phyloP scores from a whole-genome alignment of 1,284 basidiomycete species.

The Irpex sp. region DNA sequence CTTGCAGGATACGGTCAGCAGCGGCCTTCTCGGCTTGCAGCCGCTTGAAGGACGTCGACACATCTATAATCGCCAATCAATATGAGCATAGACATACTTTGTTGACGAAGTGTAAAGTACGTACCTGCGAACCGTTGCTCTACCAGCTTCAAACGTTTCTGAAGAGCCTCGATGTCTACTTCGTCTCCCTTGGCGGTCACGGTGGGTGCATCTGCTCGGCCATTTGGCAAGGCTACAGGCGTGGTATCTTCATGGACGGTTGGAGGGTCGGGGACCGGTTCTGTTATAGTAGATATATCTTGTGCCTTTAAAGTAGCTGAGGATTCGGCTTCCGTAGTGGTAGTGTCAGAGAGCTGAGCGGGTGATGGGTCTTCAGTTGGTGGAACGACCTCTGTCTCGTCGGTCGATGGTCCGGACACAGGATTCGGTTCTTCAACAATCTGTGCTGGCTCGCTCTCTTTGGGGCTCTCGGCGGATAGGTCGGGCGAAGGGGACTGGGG shows the following conservation, averaged over 20 bases:
- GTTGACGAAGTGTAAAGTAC: slow-evolving; percentile 13
- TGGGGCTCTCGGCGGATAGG: background rate
- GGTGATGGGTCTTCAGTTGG: background rate
- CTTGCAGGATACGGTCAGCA: slow-evolving; percentile 69
- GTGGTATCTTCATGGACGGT: background rate
- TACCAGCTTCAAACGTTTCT: slow-evolving; percentile 60
- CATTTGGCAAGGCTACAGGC: background rate
- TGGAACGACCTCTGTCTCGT: background rate
- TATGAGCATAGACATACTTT: too few relatives aligned
- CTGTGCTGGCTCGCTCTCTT: background rate
- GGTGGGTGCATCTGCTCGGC: background rate
- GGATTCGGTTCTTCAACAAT: too few relatives aligned
- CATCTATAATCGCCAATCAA: slow-evolving; percentile 41
- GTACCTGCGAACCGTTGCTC: slow-evolving; percentile 72
- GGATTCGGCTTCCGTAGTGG: background rate
- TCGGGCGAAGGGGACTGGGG: background rate
- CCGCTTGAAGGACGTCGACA: slow-evolving; percentile 72
- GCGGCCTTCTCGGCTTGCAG: slow-evolving; percentile 68
- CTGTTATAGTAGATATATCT: background rate
- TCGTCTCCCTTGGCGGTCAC: slow-evolving; percentile 19
- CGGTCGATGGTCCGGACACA: too few relatives aligned
- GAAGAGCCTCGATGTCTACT: slow-evolving; percentile 51
- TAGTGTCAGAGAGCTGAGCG: background rate
- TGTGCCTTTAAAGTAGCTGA: background rate
- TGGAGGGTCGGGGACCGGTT: background rate